A percentile compares a stretch with the other conserved stretches of the same genome.
Conservation (phyloP, 768 basidiomycete genomes). For the Agrocybe praecox region DNA sequence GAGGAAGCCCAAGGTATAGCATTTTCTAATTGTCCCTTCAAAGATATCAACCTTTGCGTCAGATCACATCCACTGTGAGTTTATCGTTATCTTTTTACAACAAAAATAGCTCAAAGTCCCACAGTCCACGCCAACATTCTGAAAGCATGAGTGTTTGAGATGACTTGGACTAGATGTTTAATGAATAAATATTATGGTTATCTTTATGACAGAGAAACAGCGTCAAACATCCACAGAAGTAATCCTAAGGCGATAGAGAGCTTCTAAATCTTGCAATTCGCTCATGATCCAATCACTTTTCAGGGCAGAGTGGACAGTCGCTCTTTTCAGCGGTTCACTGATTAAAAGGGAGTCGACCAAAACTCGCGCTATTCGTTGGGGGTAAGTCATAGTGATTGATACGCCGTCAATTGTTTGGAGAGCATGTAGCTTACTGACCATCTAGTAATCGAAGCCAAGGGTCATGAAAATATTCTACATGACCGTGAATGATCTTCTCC, state of each 20-base stretch:
- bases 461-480: slow-evolving; percentile 53
- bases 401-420: neutral
- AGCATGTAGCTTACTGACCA: slow-evolving; percentile 39
- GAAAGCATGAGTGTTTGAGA: slow-evolving; percentile 56
- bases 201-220: neutral
- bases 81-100: slow-evolving; percentile 6
- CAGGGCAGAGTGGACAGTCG: slow-evolving; percentile 65
- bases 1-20: neutral
- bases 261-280: slow-evolving; percentile 63
- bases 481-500: slow-evolving; percentile 66
- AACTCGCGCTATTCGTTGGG: slow-evolving; percentile 45
- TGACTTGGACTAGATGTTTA: too few species aligned
- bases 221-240: slow-evolving; percentile 7
- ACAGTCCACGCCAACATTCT: slow-evolving; percentile 88
- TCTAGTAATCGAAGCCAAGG: slow-evolving; percentile 60
- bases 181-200: neutral
- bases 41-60: slow-evolving; percentile 89
- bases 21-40: neutral
- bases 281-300: slow-evolving; percentile 65
- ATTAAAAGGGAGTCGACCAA: slow-evolving; percentile 66
- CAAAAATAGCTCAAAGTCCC: slow-evolving; percentile 16
- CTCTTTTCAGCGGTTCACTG: slow-evolving; percentile 56
- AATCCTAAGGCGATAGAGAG: slow-evolving; percentile 62
- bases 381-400: neutral
- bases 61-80: slow-evolving; percentile 88